Evolutionary conservation across 164 flowering plant genomes (phyloP).

Genomic region (Annona cherimola): DNA sequence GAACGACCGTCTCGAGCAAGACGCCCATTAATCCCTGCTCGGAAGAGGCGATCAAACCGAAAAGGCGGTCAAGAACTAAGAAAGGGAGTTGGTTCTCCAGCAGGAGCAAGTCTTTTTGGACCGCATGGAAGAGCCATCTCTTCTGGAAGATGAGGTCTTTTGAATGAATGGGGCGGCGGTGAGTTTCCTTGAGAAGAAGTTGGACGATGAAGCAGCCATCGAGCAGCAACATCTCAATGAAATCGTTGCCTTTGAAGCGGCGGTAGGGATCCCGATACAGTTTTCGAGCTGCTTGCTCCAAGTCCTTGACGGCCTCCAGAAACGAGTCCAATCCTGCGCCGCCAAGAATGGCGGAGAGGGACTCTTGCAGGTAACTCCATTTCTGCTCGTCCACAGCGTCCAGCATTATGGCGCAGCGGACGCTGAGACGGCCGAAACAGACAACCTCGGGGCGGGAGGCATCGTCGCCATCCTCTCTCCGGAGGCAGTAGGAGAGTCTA

Average conservation of each 20-base stretch:
- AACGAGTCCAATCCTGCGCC: slow-evolving; percentile 15
- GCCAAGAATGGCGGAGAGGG: slow-evolving; percentile 8
- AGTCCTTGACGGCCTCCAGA: slow-evolving; percentile 19
- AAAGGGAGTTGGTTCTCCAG: slow-evolving; percentile 5
- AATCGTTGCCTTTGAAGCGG: neutral
- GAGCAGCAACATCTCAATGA: slow-evolving; percentile 3
- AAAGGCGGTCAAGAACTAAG: neutral
- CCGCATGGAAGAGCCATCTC: neutral
- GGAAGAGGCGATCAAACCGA: neutral
- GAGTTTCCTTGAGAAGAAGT: too few species aligned
- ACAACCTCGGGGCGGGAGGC: slow-evolving; percentile 43
- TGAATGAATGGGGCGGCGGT: too few species aligned
- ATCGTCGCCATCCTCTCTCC: slow-evolving; percentile 21
- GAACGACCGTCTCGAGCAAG: neutral
- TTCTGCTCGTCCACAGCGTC: slow-evolving; percentile 45
- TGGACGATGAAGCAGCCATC: slow-evolving; percentile 4
- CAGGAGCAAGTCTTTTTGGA: neutral
- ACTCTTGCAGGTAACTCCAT: slow-evolving; percentile 24
- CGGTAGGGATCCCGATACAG: neutral
- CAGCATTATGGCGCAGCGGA: slow-evolving; percentile 19
- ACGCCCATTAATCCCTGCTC: neutral
- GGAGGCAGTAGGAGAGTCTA: too few species aligned
- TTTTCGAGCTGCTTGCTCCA: slow-evolving; percentile 18
- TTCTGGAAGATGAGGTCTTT: neutral
- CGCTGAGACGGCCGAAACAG: slow-evolving; percentile 55